Evolutionary conservation across 2,329 filamentous ascomycete genomes (phyloP).

Genomic region (Aspergillus piperis): DNA sequence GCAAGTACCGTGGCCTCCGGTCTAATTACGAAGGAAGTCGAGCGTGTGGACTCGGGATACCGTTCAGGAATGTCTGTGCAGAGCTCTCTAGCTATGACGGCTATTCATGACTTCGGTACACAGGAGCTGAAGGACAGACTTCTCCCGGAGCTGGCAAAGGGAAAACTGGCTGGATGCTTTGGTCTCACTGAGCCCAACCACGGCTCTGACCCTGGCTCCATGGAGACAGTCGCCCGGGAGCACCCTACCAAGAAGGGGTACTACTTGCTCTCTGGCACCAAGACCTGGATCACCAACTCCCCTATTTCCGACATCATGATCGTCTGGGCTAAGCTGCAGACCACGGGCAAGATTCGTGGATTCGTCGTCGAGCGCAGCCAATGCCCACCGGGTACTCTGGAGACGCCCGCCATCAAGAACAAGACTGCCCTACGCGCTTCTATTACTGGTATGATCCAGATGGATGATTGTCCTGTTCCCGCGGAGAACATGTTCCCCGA

Average conservation of each 20-base stretch:
- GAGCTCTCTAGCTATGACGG: slow-evolving; percentile 89
- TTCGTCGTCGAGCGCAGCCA: slow-evolving; percentile 85
- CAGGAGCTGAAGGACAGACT: slow-evolving; percentile 84
- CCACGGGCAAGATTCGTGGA: slow-evolving; percentile 89
- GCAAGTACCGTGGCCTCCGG: slow-evolving; percentile 86
- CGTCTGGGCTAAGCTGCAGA: slow-evolving; percentile 90
- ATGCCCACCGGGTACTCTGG: slow-evolving; percentile 83
- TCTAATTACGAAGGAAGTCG: slow-evolving; percentile 84
- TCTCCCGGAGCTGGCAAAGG: slow-evolving; percentile 77
- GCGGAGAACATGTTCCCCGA: slow-evolving; percentile 92
- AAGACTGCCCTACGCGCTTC: slow-evolving; percentile 93
- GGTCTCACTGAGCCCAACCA: slow-evolving; percentile 92
- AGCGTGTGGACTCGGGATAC: slow-evolving; percentile 88
- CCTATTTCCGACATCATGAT: slow-evolving; percentile 83
- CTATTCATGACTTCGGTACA: slow-evolving; percentile 85
- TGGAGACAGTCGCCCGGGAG: slow-evolving; percentile 84
- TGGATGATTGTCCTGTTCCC: slow-evolving; percentile 86
- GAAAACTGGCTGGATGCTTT: slow-evolving; percentile 80
- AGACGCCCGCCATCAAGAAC: slow-evolving; percentile 89
- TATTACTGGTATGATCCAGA: slow-evolving; percentile 96
- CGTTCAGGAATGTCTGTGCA: slow-evolving; percentile 92
- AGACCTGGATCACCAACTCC: slow-evolving; percentile 96
- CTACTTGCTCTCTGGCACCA: slow-evolving; percentile 74
- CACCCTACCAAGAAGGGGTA: slow-evolving; percentile 84
- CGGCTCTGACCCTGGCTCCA: slow-evolving; percentile 84